Conservation (phyloP, 2,329 filamentous ascomycete species). For the Pezicula carpinea region DNA sequence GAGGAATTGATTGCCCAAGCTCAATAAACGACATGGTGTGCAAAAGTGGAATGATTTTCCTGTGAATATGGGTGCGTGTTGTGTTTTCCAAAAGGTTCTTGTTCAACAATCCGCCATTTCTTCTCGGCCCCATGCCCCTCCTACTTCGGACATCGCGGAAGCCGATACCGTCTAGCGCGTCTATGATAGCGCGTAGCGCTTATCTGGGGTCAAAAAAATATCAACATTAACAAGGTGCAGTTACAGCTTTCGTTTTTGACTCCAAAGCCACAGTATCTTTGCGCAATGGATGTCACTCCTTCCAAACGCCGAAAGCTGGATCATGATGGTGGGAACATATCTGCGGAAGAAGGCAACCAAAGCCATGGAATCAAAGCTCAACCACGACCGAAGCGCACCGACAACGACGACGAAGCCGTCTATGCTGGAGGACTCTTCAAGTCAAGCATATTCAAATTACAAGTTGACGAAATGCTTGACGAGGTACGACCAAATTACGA, state of each 20-base stretch:
- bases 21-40: conserved; percentile 27
- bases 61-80: background rate
- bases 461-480: conserved; percentile 58
- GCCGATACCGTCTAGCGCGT: too few relatives aligned
- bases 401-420: conserved; percentile 29
- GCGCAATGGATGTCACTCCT: conserved; percentile 18
- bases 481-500: conserved; percentile 55
- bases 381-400: conserved; percentile 13
- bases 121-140: too few relatives aligned
- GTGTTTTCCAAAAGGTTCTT: background rate
- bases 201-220: too few relatives aligned
- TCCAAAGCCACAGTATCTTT: background rate
- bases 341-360: conserved; percentile 2
- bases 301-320: conserved; percentile 31
- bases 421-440: conserved; percentile 48
- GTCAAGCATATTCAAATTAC: conserved; percentile 62
- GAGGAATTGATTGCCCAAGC: conserved; percentile 30
- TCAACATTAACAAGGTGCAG: too few relatives aligned
- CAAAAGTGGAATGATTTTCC: background rate
- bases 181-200: background rate
- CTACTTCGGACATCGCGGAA: background rate
- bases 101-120: background rate
- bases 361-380: conserved; percentile 5
- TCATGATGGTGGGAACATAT: conserved; percentile 10
- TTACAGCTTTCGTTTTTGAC: too few relatives aligned